These are phyloP conservation scores for Eruca vesicaria DNA, from an alignment of 441 rosid species.

Conservation along the genomic window DNA sequence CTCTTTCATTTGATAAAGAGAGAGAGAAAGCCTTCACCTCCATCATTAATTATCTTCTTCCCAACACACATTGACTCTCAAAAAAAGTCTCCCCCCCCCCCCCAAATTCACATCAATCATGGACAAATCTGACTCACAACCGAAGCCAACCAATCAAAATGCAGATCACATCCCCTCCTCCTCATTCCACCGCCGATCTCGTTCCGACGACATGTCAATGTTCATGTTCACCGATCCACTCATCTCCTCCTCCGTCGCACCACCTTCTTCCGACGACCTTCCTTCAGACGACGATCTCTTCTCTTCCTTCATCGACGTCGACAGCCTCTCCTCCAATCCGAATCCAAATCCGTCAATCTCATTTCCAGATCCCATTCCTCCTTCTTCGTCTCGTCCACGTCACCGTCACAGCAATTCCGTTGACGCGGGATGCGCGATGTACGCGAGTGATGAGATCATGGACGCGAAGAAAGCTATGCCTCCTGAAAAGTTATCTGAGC, in stretches of 20 bases:
- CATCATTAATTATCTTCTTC: not conserved
- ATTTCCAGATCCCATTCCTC: slow-evolving; percentile 25
- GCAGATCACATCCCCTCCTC: not conserved
- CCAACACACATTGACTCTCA: not conserved
- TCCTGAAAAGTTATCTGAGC: slow-evolving; percentile 80
- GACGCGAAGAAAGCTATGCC: slow-evolving; percentile 88
- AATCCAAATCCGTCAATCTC: slow-evolving; percentile 8
- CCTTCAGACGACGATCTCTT: slow-evolving; percentile 79
- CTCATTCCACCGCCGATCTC: slow-evolving; percentile 67
- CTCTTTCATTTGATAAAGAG: not conserved
- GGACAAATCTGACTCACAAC: slow-evolving; percentile 27
- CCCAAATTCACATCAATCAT: slow-evolving; percentile 3
- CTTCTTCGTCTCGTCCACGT: slow-evolving; percentile 37
- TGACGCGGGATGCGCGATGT: slow-evolving; percentile 48
- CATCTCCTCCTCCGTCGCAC: slow-evolving; percentile 39
- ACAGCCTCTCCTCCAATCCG: slow-evolving; percentile 49
- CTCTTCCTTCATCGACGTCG: slow-evolving; percentile 80
- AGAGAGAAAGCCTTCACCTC: slow-evolving; percentile 9
- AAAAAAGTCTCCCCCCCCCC: not conserved
- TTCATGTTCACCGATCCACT: slow-evolving; percentile 48
- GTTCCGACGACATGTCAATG: slow-evolving; percentile 54
- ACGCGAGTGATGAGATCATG: slow-evolving; percentile 43
- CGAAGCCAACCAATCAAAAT: not conserved
- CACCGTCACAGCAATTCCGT: slow-evolving; percentile 70
- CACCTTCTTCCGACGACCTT: slow-evolving; percentile 58